These are phyloP conservation scores for Penicillium rolfsii DNA, from an alignment of 2,329 filamentous ascomycete genomes.

Conservation along the genomic window DNA sequence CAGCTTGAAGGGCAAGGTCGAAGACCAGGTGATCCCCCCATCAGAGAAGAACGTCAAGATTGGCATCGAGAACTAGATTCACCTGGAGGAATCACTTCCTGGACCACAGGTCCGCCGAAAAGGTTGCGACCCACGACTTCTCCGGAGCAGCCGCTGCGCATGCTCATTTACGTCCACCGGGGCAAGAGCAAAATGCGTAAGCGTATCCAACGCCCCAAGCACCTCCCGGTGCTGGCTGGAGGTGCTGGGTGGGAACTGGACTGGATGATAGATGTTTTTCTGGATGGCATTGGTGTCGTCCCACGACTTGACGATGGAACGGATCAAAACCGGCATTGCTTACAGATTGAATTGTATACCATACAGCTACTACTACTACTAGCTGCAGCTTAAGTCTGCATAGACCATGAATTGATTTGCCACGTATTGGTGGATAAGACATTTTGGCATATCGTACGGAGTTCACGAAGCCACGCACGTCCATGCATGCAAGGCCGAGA, in stretches of 20 bases:
- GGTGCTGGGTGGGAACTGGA: not conserved
- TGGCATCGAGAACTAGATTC: conserved; percentile 58
- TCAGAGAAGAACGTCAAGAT: conserved; percentile 67
- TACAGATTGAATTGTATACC: conserved; percentile 11
- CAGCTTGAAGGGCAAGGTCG: conserved; percentile 60
- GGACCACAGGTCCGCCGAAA: not conserved
- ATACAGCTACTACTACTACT: conserved; percentile 1
- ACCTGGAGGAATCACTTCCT: not conserved
- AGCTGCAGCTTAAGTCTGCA: not conserved
- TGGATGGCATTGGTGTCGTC: not conserved
- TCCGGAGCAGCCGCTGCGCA: not conserved
- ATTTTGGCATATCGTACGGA: not conserved
- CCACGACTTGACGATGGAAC: conserved; percentile 26
- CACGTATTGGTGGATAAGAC: not conserved
- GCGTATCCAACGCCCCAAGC: not conserved
- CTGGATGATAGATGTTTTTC: not conserved
- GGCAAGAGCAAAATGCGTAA: not conserved
- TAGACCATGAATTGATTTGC: conserved; percentile 1
- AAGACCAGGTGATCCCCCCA: conserved; percentile 60
- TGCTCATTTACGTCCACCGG: not conserved
- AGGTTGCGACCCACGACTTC: not conserved
- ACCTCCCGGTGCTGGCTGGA: not conserved
- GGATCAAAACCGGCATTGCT: conserved; percentile 2
- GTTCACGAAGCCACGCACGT: not conserved
- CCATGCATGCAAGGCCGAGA: not conserved